phyloP scores from a whole-genome alignment of 257 asterid genomes.

The Catharanthus roseus region DNA sequence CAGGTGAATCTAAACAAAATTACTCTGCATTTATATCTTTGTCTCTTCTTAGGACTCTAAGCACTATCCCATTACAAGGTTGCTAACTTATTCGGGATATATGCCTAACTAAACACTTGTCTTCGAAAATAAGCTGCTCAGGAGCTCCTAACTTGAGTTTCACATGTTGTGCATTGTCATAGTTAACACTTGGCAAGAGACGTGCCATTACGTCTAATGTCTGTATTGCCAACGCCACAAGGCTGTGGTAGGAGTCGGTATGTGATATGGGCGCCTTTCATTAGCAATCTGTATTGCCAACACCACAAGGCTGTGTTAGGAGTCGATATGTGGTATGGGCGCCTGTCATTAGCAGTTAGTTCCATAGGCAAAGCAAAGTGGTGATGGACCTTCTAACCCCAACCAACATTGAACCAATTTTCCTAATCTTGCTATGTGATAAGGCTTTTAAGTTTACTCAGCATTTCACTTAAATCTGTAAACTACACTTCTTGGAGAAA shows the following conservation, averaged over 20 bases:
- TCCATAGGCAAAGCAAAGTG: neutral
- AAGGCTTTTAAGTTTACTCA: neutral
- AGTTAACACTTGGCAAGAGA: neutral
- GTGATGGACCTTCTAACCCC: neutral
- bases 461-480: neutral
- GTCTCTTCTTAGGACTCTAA: neutral
- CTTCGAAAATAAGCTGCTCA: neutral
- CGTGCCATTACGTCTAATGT: neutral
- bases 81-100: neutral
- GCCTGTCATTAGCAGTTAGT: neutral
- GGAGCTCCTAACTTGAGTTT: neutral
- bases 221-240: neutral
- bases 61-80: neutral
- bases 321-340: neutral
- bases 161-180: neutral
- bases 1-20: conserved; percentile 24
- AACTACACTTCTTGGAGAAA: neutral
- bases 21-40: neutral
- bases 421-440: neutral
- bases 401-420: neutral
- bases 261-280: too few relatives aligned
- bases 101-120: neutral
- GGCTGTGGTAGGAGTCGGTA: neutral
- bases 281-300: neutral
- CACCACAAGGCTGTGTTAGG: neutral